Base-by-base conservation (phyloP, 352 stramenopile genomes). In the Peronospora farinosa region DNA sequence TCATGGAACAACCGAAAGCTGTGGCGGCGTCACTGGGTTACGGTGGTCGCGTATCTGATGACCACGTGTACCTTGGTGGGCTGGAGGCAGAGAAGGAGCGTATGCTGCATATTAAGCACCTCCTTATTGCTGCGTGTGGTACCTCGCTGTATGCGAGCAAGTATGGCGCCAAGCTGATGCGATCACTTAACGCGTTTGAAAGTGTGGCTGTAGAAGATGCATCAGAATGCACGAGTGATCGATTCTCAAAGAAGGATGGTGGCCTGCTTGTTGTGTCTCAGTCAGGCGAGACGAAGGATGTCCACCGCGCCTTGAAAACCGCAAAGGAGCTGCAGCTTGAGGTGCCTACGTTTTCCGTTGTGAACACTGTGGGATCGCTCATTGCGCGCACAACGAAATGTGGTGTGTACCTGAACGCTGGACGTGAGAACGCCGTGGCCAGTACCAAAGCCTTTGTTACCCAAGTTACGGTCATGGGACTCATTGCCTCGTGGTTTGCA, bases 381-480 rank as follows among this genome's bases (percentile, higher is more conserved):
- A 99, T 99, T 65, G 96, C 96, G 3, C 83, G 96, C 13, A 89
- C 80, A 12, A 92, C 80, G 28, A 89, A 90, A 57, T 85, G 97
- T 35, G 96, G 96, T 43, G 95, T 98, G 17, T 99, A 99, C 70
- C 89, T 98, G 47, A 98, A 99, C 63, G 96, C 96, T 21, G 96
- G 96, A 27, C 89, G 95, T 37, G 96, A 99, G 60, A 98, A 97
- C 57, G 95, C 95, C 5, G 96, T 99, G 10, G 96, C 96, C 4
- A 98, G 88, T 63, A 99, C 96, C 30, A 99, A 99, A 76, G 96
- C 96, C 0, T 99, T 99, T 59, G 98, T 97, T 12, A 98, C 94
- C 13, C 96, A 99, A 64, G 95, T 89, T 32, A 96, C 88, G 0
- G 88, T 96, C 51, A 81, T 96, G 69, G 82, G 79, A 2, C 69